Base-by-base conservation (phyloP, 1,284 basidiomycete genomes). In the Moniliophthora roreri region DNA sequence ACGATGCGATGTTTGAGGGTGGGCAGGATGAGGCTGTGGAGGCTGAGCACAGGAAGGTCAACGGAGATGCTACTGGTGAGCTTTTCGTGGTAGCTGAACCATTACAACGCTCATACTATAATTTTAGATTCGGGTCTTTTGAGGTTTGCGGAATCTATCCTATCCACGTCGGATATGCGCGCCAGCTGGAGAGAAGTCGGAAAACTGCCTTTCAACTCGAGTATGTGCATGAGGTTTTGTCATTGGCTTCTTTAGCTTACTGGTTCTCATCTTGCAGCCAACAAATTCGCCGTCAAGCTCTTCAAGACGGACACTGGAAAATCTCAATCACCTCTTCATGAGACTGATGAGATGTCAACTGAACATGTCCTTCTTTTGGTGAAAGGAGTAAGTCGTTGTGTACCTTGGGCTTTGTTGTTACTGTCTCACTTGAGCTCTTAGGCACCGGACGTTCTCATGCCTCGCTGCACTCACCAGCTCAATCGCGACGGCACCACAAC, bases 61-160 rank as follows among this genome's bases (percentile, higher is more conserved):
- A 79, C 49, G 85, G 85, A 11, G 84, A 87, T 63, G 82, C 84
- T 7, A 87, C 84, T 11, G 83, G 75, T 78, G 54, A 24, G 61
- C 26, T 24, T 16, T 26, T 26, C 28, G 13, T 40, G 13, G 40
- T 38, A 28, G 50, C 20, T 15, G 9, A 28, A 16, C 9, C 37
- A 18, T 18, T 26, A 39, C 21, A 11, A 8, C 24, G 46, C 6
- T 39, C 7, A 50, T 20, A 28, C n/a, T 47, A 2, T 45, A 75
- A 82, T 85, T 62, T 74, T 75, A 46, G 44, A 46, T 32, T 46
- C 44, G 21, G 84, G 82, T 4, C 76, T 85, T 32, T 67, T 86
- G 24, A 69, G 78, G 4, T 82, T 85, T 58, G 72, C 80, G 1
- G 78, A 84, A 49, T 55, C 57, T 11, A 58, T 77, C 7, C 15